phyloP scores from a whole-genome alignment of 371 early-diverging fungal genomes.

The Circinella minor region DNA sequence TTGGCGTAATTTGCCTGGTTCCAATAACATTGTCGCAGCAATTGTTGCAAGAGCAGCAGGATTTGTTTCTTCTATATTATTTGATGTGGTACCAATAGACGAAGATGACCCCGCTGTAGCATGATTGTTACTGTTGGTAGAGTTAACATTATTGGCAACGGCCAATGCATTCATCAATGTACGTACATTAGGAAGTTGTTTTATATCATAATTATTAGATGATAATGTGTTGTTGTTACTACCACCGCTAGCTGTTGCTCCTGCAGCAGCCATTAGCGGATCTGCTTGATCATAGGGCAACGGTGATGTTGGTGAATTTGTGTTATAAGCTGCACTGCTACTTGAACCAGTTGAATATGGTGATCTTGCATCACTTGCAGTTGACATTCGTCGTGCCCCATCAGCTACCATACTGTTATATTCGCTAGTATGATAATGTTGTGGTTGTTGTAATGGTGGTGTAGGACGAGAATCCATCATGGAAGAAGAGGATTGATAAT shows the following conservation, averaged over 20 bases:
- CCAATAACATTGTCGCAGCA: constrained; percentile 24
- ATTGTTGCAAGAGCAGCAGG: constrained; percentile 13
- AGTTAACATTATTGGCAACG: constrained; percentile 7
- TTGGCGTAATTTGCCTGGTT: constrained; percentile 32
- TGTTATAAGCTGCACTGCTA: constrained; percentile 3
- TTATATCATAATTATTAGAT: not conserved
- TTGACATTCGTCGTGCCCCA: not conserved
- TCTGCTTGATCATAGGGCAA: constrained; percentile 5
- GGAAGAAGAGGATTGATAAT: not conserved
- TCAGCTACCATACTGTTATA: not conserved
- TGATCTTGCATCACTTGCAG: not conserved
- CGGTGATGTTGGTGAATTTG: constrained; percentile 1
- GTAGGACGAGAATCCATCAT: not conserved
- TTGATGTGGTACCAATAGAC: no score
- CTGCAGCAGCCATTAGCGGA: not conserved
- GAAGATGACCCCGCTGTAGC: no score
- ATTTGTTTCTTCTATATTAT: not conserved
- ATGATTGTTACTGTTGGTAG: not conserved
- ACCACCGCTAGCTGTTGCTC: not conserved
- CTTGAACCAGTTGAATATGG: constrained; percentile 2
- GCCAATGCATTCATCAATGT: constrained; percentile 7
- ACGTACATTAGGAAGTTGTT: constrained; percentile 10
- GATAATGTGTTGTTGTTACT: not conserved
- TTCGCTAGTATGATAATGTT: not conserved
- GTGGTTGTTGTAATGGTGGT: not conserved